phyloP scores from a whole-genome alignment of 768 basidiomycete genomes.

The Clavaria fumosa region DNA sequence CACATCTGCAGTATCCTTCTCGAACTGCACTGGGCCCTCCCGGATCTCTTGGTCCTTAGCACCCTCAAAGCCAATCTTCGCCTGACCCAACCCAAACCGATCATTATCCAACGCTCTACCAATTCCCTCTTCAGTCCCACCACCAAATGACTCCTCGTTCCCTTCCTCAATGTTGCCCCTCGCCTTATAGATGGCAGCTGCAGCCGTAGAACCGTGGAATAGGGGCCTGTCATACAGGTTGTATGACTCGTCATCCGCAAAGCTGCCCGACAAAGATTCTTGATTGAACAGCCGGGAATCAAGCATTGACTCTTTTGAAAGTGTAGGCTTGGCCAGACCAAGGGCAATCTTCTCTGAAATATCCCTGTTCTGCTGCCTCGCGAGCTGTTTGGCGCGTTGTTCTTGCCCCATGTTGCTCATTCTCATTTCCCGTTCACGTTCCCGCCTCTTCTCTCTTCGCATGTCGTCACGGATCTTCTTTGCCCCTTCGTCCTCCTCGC shows the following conservation, averaged over 20 bases:
- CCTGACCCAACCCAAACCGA: slow-evolving; percentile 79
- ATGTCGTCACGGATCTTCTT: slow-evolving; percentile 79
- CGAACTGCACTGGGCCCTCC: slow-evolving; percentile 95
- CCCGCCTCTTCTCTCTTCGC: slow-evolving; percentile 80
- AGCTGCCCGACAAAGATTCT: slow-evolving; percentile 65
- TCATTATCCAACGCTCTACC: slow-evolving; percentile 83
- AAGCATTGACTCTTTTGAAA: slow-evolving; percentile 94
- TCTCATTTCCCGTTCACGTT: slow-evolving; percentile 93
- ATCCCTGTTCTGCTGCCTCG: slow-evolving; percentile 93
- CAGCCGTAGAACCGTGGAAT: slow-evolving; percentile 92
- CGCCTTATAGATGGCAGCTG: slow-evolving; percentile 99
- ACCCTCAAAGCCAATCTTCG: slow-evolving; percentile 81
- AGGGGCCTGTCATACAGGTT: slow-evolving; percentile 88
- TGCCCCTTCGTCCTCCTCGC: slow-evolving; percentile 70
- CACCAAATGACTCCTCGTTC: slow-evolving; percentile 85
- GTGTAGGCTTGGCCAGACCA: slow-evolving; percentile 90
- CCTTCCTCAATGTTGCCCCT: slow-evolving; percentile 72
- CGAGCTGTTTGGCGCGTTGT: slow-evolving; percentile 89
- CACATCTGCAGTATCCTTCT: slow-evolving; percentile 94
- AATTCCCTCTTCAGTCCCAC: slow-evolving; percentile 93
- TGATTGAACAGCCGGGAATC: slow-evolving; percentile 97
- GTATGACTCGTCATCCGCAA: slow-evolving; percentile 90
- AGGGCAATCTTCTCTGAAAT: slow-evolving; percentile 99
- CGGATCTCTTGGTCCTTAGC: slow-evolving; percentile 70
- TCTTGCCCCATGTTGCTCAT: slow-evolving; percentile 99